Base-by-base conservation (phyloP, 805 yeast species). In the Isabelozyma gotoi region DNA sequence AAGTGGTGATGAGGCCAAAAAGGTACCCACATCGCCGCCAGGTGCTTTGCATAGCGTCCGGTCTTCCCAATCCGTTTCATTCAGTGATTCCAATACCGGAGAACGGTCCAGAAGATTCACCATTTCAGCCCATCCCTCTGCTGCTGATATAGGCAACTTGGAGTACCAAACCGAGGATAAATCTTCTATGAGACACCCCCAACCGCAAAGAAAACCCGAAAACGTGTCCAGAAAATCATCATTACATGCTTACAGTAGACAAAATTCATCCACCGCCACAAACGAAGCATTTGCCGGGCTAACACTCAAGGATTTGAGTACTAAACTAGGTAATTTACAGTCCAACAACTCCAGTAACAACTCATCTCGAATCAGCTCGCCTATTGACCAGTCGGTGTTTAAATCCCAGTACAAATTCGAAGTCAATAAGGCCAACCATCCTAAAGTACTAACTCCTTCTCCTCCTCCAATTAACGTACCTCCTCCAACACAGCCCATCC, bases 61-160 rank as follows among this genome's bases (percentile, higher is more conserved):
- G 33, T 40, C 45, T 10, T n/a, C 40, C n/a, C 56, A 49, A 33
- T 46, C 56, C 12, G 74, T 68, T 15, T 65, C 72, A 4, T 71
- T 71, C 43, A 60, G 65, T 19, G 73, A 67, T 41, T 49, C 57
- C 35, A 68, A 66, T 37, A 51, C 48, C 17, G 66, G 58, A 41
- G 77, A 71, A 36, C 56, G 68, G 35, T 53, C 67, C 10, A 51
- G 76, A 38, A 50, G 77, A 24, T 71, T 71, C 52, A 70, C 76
- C 7, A 71, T 71, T 17, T 60, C 69, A 6, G 72, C 77, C 2
- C 74, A 71, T 42, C 77, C 77, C 3, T 69, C 73, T 24, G 44
- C 65, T 7, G 62, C 56, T 7, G 66, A 59, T 40, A 48, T 66
- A 8, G 27, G 16, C 24, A 27, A 16, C 16, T 37, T 14, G 14